These are phyloP conservation scores for Aspergillus ibericus DNA, from an alignment of 2,329 filamentous ascomycete species.

Conservation along the genomic window DNA sequence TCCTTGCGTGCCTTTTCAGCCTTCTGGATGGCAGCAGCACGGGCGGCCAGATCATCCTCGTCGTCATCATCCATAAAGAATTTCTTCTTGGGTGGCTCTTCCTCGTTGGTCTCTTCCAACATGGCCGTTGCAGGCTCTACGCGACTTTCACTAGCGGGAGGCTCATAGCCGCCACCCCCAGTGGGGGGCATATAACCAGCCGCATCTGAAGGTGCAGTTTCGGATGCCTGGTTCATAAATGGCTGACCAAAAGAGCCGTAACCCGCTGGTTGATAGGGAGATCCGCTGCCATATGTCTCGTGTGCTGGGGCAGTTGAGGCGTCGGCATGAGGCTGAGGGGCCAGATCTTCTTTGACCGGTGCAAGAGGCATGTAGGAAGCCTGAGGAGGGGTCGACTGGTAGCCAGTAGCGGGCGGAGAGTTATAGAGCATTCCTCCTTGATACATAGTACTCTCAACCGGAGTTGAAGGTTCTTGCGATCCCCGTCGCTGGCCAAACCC, in stretches of 20 bases:
- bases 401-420: constrained; percentile 32
- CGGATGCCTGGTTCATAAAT: constrained; percentile 18
- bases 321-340: constrained; percentile 28
- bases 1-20: constrained; percentile 69
- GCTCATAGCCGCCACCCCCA: constrained; percentile 34
- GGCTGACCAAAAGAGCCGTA: constrained; percentile 24
- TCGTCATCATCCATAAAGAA: constrained; percentile 81
- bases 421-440: constrained; percentile 32
- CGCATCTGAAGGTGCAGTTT: constrained; percentile 22
- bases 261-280: constrained; percentile 28
- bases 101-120: constrained; percentile 55
- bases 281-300: constrained; percentile 27
- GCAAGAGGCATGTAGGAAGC: constrained; percentile 41
- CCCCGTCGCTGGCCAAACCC: constrained; percentile 36
- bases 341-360: constrained; percentile 41
- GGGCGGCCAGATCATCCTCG: constrained; percentile 61
- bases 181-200: constrained; percentile 39
- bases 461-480: constrained; percentile 39
- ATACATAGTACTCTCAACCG: constrained; percentile 35
- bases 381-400: constrained; percentile 41
- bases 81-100: constrained; percentile 69
- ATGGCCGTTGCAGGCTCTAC: constrained; percentile 38
- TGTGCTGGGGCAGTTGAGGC: constrained; percentile 17
- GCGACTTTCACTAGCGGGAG: constrained; percentile 39
- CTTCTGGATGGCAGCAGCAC: constrained; percentile 53